A percentile compares a stretch with the other conserved stretches of the same genome.
These are phyloP conservation scores for Trypanosomatidae sp. DNA, from an alignment of 208 protist genomes.

Conservation along the genomic window DNA sequence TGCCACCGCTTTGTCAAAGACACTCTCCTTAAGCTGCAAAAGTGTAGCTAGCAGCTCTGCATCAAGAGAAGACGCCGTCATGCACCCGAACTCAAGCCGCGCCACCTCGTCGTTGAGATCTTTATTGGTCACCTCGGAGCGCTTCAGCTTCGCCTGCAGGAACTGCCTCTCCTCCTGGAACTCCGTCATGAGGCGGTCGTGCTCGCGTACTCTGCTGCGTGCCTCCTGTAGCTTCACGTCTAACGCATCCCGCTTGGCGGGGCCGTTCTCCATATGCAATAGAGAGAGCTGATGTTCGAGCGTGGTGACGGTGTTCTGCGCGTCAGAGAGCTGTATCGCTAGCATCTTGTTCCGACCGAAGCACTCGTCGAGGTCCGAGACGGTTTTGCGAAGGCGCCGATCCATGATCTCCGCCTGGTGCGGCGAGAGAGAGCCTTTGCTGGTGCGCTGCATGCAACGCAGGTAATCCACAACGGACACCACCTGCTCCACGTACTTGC, in stretches of 20 bases:
- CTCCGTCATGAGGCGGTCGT: constrained; percentile 55
- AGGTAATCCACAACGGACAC: constrained; percentile 78
- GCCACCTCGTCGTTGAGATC: constrained; percentile 70
- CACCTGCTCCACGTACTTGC: constrained; percentile 76
- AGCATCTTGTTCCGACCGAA: constrained; percentile 44
- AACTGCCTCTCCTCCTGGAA: constrained; percentile 60
- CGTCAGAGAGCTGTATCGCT: constrained; percentile 56
- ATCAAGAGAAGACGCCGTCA: constrained; percentile 38
- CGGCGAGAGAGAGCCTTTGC: constrained; percentile 57
- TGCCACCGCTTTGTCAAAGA: constrained; percentile 67
- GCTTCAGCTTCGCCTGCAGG: constrained; percentile 50
- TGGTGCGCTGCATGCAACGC: constrained; percentile 63
- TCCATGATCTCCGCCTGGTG: constrained; percentile 77
- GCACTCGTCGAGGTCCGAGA: constrained; percentile 41
- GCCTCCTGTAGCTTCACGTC: constrained; percentile 51
- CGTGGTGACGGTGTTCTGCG: constrained; percentile 38
- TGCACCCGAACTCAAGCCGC: constrained; percentile 56
- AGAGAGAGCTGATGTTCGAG: constrained; percentile 70
- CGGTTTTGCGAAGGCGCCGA: constrained; percentile 42
- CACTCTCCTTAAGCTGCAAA: constrained; percentile 69
- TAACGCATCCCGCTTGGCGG: constrained; percentile 39
- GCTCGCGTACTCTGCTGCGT: constrained; percentile 47
- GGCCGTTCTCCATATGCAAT: constrained; percentile 24
- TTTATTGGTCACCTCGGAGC: constrained; percentile 57
- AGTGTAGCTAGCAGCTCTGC: constrained; percentile 54